Evolutionary conservation across 75 land plant genomes (phyloP).

Genomic region (Sequoiadendron giganteum): DNA sequence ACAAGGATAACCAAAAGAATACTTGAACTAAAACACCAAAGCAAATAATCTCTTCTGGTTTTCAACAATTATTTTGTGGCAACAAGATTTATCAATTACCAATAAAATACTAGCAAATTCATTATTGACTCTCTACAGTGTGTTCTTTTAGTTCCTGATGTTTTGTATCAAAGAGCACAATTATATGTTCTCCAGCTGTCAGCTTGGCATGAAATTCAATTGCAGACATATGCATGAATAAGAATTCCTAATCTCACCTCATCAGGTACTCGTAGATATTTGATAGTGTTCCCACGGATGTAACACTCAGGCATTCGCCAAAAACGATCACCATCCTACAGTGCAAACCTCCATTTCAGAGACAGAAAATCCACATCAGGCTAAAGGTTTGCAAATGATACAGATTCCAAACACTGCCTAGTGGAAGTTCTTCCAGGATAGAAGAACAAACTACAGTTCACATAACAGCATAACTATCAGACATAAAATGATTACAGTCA

Average conservation of each 20-base stretch:
- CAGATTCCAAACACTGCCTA: not conserved
- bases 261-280: constrained; percentile 98
- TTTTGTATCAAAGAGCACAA: not conserved
- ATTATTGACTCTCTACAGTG: not conserved
- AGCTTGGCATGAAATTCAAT: not conserved
- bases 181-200: not conserved
- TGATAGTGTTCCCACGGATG: constrained; percentile 96
- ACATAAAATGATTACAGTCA: not conserved
- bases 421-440: not conserved
- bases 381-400: constrained; percentile 1
- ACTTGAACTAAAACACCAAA: not conserved
- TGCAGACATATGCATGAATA: not conserved
- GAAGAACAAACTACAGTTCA: not conserved
- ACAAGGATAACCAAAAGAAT: not conserved
- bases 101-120: not conserved
- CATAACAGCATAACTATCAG: constrained; percentile 1
- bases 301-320: constrained; percentile 99
- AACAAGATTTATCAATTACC: not conserved
- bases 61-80: not conserved
- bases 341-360: constrained; percentile 28
- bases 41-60: not conserved
- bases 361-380: constrained; percentile 16
- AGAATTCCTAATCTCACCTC: constrained; percentile 54
- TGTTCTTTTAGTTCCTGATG: not conserved
- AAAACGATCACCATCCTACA: constrained; percentile 98